Conservation (phyloP, 1,284 basidiomycete species). For the Puccinia hordei region DNA sequence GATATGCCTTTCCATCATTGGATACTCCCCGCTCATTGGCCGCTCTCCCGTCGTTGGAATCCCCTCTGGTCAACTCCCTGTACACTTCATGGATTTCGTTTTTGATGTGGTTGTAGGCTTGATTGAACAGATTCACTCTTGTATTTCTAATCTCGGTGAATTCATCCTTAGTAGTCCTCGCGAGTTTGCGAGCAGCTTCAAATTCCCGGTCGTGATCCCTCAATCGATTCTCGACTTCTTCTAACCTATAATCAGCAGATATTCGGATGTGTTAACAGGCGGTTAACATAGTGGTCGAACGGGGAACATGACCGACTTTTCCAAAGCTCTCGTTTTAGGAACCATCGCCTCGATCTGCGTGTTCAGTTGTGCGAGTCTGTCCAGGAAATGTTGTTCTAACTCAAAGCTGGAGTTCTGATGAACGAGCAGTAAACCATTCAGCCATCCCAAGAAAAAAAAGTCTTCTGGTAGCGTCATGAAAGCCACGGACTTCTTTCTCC, state of each 20-base stretch:
- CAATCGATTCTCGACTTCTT: slow-evolving; percentile 76
- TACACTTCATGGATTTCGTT: slow-evolving; percentile 92
- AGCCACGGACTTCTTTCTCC: slow-evolving; percentile 69
- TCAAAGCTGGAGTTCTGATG: slow-evolving; percentile 70
- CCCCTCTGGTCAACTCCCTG: slow-evolving; percentile 95
- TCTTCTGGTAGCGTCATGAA: not conserved
- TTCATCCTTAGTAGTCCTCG: slow-evolving; percentile 81
- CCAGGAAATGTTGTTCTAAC: slow-evolving; percentile 73
- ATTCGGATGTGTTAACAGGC: not conserved
- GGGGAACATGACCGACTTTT: slow-evolving; percentile 64
- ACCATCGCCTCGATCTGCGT: slow-evolving; percentile 89
- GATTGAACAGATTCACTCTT: slow-evolving; percentile 87
- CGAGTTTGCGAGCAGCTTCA: slow-evolving; percentile 70
- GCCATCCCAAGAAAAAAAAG: not conserved
- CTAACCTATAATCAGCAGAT: slow-evolving; percentile 66
- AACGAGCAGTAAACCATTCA: not conserved
- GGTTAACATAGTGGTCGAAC: not conserved
- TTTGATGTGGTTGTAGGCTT: slow-evolving; percentile 93
- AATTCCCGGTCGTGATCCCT: slow-evolving; percentile 65
- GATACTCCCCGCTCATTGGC: slow-evolving; percentile 18
- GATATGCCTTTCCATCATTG: slow-evolving; percentile 67
- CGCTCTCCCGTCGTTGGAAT: slow-evolving; percentile 87
- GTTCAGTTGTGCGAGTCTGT: slow-evolving; percentile 72
- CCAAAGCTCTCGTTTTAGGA: slow-evolving; percentile 94
- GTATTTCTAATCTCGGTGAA: slow-evolving; percentile 84